phyloP scores from a whole-genome alignment of 805 yeast genomes.

The Barnettozyma vustinii region DNA sequence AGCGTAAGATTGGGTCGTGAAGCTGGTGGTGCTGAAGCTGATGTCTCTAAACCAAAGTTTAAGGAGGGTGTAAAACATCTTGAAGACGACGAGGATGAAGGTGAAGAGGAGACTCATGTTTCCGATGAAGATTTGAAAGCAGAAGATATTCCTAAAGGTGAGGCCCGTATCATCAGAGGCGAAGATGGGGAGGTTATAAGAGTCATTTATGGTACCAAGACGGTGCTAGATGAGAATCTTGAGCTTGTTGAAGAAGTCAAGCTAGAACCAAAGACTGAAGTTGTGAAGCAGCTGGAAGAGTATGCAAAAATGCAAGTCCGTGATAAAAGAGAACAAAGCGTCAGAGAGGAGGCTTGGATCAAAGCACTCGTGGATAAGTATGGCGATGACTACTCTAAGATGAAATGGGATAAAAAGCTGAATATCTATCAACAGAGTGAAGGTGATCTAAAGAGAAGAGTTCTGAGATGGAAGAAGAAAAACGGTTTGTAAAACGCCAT shows the following conservation, averaged over 20 bases:
- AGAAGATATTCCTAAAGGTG: conserved; percentile 65
- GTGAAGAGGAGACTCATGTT: conserved; percentile 12
- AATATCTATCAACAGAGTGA: conserved; percentile 78
- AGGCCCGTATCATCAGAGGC: conserved; percentile 72
- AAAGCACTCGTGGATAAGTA: conserved; percentile 59
- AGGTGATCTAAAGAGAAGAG: conserved; percentile 75
- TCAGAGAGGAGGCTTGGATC: conserved; percentile 74
- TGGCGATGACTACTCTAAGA: conserved; percentile 82
- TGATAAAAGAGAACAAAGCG: conserved; percentile 52
- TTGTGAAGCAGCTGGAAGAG: conserved; percentile 65
- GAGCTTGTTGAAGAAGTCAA: conserved; percentile 27
- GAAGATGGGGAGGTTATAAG: conserved; percentile 58
- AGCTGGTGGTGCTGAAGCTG: conserved; percentile 79
- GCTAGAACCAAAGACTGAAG: conserved; percentile 39
- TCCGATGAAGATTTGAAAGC: conserved; percentile 33
- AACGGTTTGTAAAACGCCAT: conserved; percentile 20
- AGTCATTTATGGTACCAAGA: conserved; percentile 68
- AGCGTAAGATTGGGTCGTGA: conserved; percentile 56
- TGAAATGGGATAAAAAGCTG: conserved; percentile 88
- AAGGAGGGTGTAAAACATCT: conserved; percentile 23
- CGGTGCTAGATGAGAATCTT: conserved; percentile 28
- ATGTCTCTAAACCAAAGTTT: conserved; percentile 33
- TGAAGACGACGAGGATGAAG: conserved; percentile 19
- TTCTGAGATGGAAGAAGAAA: conserved; percentile 61
- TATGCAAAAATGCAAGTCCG: conserved; percentile 38